A percentile compares a stretch with the other conserved stretches of the same genome.
Conservation (phyloP, 108 stramenopile species). For the Fragilaria crotonensis region DNA sequence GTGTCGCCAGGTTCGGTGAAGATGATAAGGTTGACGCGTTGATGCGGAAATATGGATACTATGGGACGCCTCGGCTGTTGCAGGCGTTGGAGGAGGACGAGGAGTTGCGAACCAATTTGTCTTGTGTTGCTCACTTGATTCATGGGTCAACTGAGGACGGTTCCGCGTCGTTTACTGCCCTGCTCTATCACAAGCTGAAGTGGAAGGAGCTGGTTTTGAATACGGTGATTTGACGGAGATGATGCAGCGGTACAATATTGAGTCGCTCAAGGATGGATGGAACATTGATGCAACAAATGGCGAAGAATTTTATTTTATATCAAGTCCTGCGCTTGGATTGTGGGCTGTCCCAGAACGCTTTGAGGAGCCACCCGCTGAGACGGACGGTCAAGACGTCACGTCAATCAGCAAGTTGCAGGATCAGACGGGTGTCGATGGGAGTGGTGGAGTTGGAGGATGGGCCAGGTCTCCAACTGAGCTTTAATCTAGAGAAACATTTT, state of each 20-base stretch:
- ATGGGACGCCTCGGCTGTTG: conserved; percentile 82
- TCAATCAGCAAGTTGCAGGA: conserved; percentile 14
- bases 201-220: conserved; percentile 80
- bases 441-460: conserved; percentile 68
- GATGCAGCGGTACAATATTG: conserved; percentile 52
- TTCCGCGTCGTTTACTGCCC: conserved; percentile 91
- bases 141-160: conserved; percentile 92
- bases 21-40: conserved; percentile 76
- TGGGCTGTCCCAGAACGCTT: conserved; percentile 85
- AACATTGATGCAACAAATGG: conserved; percentile 34
- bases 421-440: conserved; percentile 25
- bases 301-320: conserved; percentile 86
- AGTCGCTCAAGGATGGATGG: conserved; percentile 77
- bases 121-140: conserved; percentile 92
- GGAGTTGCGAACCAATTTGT: conserved; percentile 81
- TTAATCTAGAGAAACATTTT: too few relatives aligned
- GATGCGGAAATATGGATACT: conserved; percentile 90
- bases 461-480: conserved; percentile 30
- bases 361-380: conserved; percentile 16
- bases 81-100: conserved; percentile 57
- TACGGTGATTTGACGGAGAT: conserved; percentile 69
- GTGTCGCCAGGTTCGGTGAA: conserved; percentile 86
- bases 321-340: conserved; percentile 92
- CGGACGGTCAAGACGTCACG: neutral
- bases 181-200: conserved; percentile 74